phyloP scores from a whole-genome alignment of 1,284 basidiomycete genomes.

The Leccinum subfulvum region DNA sequence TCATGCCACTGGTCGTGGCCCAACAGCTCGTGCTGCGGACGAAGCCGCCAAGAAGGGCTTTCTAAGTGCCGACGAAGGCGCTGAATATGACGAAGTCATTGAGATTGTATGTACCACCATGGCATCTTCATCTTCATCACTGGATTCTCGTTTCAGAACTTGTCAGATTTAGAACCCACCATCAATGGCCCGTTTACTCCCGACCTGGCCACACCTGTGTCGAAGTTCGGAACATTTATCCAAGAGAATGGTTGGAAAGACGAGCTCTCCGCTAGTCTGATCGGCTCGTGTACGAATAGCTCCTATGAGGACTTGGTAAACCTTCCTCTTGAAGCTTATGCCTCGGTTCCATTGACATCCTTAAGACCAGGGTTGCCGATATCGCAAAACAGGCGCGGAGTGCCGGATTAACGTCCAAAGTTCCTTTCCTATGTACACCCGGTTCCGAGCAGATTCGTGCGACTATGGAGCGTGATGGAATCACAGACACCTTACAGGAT shows the following conservation, averaged over 20 bases:
- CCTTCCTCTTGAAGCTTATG: background rate
- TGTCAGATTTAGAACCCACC: constrained; percentile 91
- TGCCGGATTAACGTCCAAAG: constrained; percentile 80
- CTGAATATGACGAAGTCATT: constrained; percentile 95
- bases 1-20: constrained; percentile 84
- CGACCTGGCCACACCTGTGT: constrained; percentile 94
- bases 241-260: constrained; percentile 89
- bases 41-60: constrained; percentile 78
- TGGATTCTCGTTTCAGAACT: constrained; percentile 51
- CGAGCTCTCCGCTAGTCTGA: constrained; percentile 86
- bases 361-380: constrained; percentile 72
- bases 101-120: constrained; percentile 70
- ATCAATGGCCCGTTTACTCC: constrained; percentile 99
- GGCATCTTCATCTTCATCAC: background rate
- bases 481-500: constrained; percentile 78
- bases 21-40: constrained; percentile 87
- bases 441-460: constrained; percentile 98
- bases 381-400: constrained; percentile 88
- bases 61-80: constrained; percentile 82
- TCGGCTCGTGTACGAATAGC: constrained; percentile 98
- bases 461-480: constrained; percentile 92
- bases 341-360: constrained; percentile 11
- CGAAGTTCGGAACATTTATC: constrained; percentile 82
- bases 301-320: constrained; percentile 92
- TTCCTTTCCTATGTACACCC: constrained; percentile 96